A percentile compares a stretch with the other conserved stretches of the same genome.
Evolutionary conservation across 176 grass and related monocot species (phyloP).

Genomic region (Hyparrhenia diplandra): DNA sequence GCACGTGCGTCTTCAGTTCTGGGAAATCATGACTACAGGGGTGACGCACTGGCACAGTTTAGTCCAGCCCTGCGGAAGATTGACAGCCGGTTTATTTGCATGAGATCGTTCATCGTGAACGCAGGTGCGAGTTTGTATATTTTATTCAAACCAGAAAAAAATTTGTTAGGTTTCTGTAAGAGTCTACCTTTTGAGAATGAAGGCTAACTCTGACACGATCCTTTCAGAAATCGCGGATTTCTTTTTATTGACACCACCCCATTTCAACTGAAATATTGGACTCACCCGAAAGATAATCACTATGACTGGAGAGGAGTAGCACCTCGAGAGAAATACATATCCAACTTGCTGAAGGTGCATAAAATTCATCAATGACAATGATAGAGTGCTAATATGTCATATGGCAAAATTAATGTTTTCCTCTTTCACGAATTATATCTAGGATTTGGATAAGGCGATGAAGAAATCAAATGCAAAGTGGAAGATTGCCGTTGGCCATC

Average conservation of each 20-base stretch:
- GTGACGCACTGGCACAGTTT: conserved; percentile 64
- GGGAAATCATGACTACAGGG: conserved; percentile 87
- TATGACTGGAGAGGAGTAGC: conserved; percentile 82
- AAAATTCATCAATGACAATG: neutral
- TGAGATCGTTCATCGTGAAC: conserved; percentile 71
- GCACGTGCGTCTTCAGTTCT: conserved; percentile 41
- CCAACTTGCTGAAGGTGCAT: conserved; percentile 57
- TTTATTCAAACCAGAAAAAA: neutral
- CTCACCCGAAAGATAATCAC: conserved; percentile 32
- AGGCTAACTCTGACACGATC: neutral
- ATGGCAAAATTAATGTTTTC: neutral
- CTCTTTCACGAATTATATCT: conserved; percentile 14
- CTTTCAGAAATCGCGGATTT: conserved; percentile 70
- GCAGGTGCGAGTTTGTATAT: conserved; percentile 39
- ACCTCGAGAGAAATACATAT: conserved; percentile 59
- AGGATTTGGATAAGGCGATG: conserved; percentile 73
- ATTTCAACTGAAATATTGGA: conserved; percentile 72
- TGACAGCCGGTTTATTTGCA: conserved; percentile 76
- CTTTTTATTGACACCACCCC: conserved; percentile 80
- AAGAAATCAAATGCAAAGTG: conserved; percentile 70
- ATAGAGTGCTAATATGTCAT: neutral
- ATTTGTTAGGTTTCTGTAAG: neutral
- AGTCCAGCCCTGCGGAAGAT: conserved; percentile 45
- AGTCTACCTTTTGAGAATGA: neutral
- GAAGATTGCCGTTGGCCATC: conserved; percentile 86